These are phyloP conservation scores for Rhizophora apiculata DNA, from an alignment of 345 rosid genomes.

Conservation along the genomic window DNA sequence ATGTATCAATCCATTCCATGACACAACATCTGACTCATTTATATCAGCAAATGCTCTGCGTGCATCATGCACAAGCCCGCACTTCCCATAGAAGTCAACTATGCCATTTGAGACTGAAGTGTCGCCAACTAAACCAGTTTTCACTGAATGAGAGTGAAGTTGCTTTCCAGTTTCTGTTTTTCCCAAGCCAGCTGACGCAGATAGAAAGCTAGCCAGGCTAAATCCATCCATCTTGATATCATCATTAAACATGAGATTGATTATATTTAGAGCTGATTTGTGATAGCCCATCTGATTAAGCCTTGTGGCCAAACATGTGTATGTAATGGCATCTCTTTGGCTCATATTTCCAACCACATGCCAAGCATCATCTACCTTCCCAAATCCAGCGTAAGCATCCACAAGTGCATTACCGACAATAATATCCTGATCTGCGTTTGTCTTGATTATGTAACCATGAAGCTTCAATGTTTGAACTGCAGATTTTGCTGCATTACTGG, in stretches of 20 bases:
- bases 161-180: constrained; percentile 50
- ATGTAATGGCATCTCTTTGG: constrained; percentile 48
- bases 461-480: constrained; percentile 31
- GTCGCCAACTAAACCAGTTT: constrained; percentile 44
- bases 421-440: constrained; percentile 24
- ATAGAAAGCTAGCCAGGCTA: constrained; percentile 55
- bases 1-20: constrained; percentile 67
- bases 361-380: constrained; percentile 47
- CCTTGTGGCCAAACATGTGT: constrained; percentile 63
- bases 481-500: constrained; percentile 34
- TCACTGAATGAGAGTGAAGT: constrained; percentile 57
- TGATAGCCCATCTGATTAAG: constrained; percentile 51
- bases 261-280: constrained; percentile 41
- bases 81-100: constrained; percentile 56
- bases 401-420: constrained; percentile 56
- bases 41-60: constrained; percentile 44
- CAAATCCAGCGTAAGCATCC: constrained; percentile 53
- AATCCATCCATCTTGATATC: constrained; percentile 50
- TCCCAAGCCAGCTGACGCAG: constrained; percentile 54
- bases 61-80: constrained; percentile 38
- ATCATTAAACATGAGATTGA: constrained; percentile 38
- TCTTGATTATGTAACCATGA: constrained; percentile 52
- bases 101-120: constrained; percentile 51
- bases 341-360: constrained; percentile 39
- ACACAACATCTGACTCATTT: constrained; percentile 50